These are phyloP conservation scores for Boletus sp. DNA, from an alignment of 1,284 basidiomycete species.

Conservation along the genomic window DNA sequence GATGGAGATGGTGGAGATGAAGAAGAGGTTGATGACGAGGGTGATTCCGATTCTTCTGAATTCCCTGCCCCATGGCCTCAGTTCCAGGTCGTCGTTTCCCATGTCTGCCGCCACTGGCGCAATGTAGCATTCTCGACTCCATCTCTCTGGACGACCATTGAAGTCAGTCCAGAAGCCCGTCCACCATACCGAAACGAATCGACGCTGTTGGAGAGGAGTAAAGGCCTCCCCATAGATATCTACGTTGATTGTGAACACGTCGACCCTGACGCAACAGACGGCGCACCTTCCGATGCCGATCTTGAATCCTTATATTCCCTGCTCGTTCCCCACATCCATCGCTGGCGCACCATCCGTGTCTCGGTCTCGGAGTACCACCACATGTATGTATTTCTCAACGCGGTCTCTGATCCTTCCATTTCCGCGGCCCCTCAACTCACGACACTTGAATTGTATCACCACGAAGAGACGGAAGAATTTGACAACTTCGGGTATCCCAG, in stretches of 20 bases:
- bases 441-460: conserved; percentile 48
- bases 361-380: conserved; percentile 43
- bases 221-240: conserved; percentile 27
- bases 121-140: conserved; percentile 30
- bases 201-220: conserved; percentile 22
- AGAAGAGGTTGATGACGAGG: conserved; percentile 4
- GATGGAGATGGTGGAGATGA: not conserved
- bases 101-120: conserved; percentile 32
- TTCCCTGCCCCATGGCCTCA: not conserved
- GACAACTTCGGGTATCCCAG: conserved; percentile 38
- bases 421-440: conserved; percentile 52
- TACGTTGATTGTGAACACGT: conserved; percentile 19
- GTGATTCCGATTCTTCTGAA: conserved; percentile 6
- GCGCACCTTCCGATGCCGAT: conserved; percentile 26
- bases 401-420: conserved; percentile 38
- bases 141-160: conserved; percentile 29
- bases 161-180: conserved; percentile 3
- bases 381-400: conserved; percentile 46
- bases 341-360: conserved; percentile 53
- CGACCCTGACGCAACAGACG: conserved; percentile 12
- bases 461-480: conserved; percentile 40
- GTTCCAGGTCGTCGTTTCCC: conserved; percentile 24
- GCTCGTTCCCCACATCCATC: conserved; percentile 48
- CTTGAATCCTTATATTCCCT: conserved; percentile 45
- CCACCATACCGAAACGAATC: conserved; percentile 16